A percentile compares a stretch with the other conserved stretches of the same genome.
phyloP scores from a whole-genome alignment of 371 early-diverging fungal genomes.

The Mucor mucedo region DNA sequence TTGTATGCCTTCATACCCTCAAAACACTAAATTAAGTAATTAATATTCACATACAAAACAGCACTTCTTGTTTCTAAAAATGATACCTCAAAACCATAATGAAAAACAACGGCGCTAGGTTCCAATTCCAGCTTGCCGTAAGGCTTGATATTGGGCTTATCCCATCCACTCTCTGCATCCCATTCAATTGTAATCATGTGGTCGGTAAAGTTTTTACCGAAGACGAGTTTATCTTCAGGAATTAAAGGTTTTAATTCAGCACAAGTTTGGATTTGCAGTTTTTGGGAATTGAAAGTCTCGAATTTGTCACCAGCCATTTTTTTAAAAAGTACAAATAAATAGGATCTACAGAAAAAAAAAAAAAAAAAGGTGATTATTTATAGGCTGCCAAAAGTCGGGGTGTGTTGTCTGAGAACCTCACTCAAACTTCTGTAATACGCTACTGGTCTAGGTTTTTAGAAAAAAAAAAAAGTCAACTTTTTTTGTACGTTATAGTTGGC shows the following conservation, averaged over 20 bases:
- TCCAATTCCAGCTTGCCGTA: constrained; percentile 79
- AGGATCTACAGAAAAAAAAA: not conserved
- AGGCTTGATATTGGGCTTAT: constrained; percentile 69
- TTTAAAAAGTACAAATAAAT: not conserved
- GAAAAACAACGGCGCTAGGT: constrained; percentile 84
- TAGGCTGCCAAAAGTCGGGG: too few species aligned
- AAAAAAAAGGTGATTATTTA: not conserved
- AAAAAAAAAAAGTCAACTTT: too few species aligned
- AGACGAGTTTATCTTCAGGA: constrained; percentile 70
- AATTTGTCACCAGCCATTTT: constrained; percentile 9
- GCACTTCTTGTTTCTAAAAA: too few species aligned
- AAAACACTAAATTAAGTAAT: constrained; percentile 63
- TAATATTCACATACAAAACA: not conserved
- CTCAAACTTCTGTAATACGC: too few species aligned
- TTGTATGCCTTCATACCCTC: constrained; percentile 94
- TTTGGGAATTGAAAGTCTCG: constrained; percentile 6
- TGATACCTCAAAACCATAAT: constrained; percentile 77
- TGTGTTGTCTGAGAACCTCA: too few species aligned
- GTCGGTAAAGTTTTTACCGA: constrained; percentile 88
- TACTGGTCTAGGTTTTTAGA: too few species aligned
- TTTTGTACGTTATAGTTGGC: too few species aligned
- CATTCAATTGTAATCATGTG: constrained; percentile 88
- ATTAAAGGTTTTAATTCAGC: constrained; percentile 25
- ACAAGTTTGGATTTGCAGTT: constrained; percentile 9
- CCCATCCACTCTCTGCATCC: constrained; percentile 75